Conservation (phyloP, 78 protist genomes). For the slime mould (Dictyostelium discoideum) region DNA sequence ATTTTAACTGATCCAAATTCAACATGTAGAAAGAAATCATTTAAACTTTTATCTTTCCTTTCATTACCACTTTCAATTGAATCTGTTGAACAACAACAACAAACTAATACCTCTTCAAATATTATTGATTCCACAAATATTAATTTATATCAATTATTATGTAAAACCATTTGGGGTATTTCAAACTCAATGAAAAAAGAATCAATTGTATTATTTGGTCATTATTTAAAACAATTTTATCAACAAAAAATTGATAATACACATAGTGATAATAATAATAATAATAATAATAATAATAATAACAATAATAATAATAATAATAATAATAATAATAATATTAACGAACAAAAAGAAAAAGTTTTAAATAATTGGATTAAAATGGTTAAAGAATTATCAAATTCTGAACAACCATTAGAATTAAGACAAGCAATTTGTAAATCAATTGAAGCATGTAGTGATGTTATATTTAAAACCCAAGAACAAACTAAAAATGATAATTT, state of each 20-base stretch:
- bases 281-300: not conserved
- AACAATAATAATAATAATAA: not conserved
- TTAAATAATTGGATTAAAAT: slow-evolving; percentile 36
- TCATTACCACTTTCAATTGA: slow-evolving; percentile 14
- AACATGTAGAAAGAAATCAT: slow-evolving; percentile 21
- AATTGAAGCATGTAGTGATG: not conserved
- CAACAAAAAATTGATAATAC: not conserved
- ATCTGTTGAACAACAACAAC: not conserved
- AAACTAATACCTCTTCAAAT: not conserved
- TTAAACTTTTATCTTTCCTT: slow-evolving; percentile 6
- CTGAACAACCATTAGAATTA: slow-evolving; percentile 40
- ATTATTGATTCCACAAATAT: not conserved
- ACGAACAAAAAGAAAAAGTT: not conserved
- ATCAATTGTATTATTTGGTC: slow-evolving; percentile 60
- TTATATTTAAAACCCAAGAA: not conserved
- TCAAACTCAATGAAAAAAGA: slow-evolving; percentile 44
- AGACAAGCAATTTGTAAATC: slow-evolving; percentile 28
- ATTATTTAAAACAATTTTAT: slow-evolving; percentile 26
- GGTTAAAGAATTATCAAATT: not conserved
- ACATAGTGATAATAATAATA: not conserved
- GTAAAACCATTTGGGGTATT: not conserved
- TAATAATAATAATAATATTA: not conserved
- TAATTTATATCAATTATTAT: not conserved
- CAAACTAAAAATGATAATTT: not conserved
- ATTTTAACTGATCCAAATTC: slow-evolving; percentile 20